phyloP scores from a whole-genome alignment of 192 early-diverging fungal species.

The Coemansia sp. region DNA sequence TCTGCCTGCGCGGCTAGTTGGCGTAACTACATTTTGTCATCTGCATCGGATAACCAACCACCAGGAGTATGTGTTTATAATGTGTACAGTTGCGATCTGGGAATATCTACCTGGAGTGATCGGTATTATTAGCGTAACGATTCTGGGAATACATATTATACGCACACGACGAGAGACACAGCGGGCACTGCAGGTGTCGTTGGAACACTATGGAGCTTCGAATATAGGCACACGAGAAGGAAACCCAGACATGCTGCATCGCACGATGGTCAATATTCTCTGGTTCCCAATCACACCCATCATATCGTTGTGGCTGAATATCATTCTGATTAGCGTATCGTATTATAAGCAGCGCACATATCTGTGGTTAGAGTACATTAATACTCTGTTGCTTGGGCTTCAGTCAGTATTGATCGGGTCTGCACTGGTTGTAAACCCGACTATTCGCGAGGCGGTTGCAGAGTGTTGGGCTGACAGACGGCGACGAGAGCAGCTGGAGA shows the following conservation, averaged over 20 bases:
- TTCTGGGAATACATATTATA: slow-evolving; percentile 16
- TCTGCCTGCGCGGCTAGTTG: slow-evolving; percentile 5
- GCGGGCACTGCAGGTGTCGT: slow-evolving; percentile 3
- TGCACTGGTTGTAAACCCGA: slow-evolving; percentile 39
- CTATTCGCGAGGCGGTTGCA: slow-evolving; percentile 7
- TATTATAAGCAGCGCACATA: slow-evolving; percentile 25
- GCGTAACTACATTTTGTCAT: slow-evolving; percentile 12
- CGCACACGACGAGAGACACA: slow-evolving; percentile 19
- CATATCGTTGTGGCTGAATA: slow-evolving; percentile 41
- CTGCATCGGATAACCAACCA: slow-evolving; percentile 4
- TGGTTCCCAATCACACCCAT: slow-evolving; percentile 48
- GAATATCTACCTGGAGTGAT: slow-evolving; percentile 29
- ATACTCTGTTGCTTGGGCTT: slow-evolving; percentile 23
- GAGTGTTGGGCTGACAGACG: background rate
- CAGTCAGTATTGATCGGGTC: slow-evolving; percentile 31
- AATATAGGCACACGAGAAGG: background rate
- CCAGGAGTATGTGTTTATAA: slow-evolving; percentile 15
- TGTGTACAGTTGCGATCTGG: slow-evolving; percentile 20
- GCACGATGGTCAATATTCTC: slow-evolving; percentile 27
- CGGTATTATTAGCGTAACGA: slow-evolving; percentile 22
- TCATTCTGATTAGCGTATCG: slow-evolving; percentile 14
- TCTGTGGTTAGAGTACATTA: slow-evolving; percentile 25
- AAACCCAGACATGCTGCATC: slow-evolving; percentile 19
- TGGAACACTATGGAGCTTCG: slow-evolving; percentile 15
- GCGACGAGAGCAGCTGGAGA: slow-evolving; percentile 3